Evolutionary conservation across 148 eudicot genomes (phyloP), one percentile per base, ranked within the genome.

Genomic region (Salicornia ramosissima): DNA sequence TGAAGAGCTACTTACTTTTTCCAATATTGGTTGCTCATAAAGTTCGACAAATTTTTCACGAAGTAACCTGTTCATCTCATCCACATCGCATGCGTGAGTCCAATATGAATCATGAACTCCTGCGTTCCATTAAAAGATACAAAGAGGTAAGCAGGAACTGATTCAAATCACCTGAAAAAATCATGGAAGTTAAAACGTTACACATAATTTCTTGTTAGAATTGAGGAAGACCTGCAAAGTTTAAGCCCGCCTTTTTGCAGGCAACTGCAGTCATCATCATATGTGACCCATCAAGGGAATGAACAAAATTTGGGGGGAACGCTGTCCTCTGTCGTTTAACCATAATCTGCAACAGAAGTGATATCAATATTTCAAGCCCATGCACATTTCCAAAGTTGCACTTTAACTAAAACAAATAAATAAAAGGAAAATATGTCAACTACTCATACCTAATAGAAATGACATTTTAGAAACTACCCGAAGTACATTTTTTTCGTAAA

Each of bases 241-340:
- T 84, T 75, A 94, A 83, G 81, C 98, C 98, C 30, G 90, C 92
- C 46, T 62, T 80, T 83, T 82, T 90, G 85, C 98, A 94, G 66
- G 98, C 96, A 65, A 90, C 77, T 33, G 97, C 98, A 69, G 98
- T 94, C 98, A 90, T 94, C 98, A 90, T 94, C 98, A 94, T 94
- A 82, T 94, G 98, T n/a, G 97, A 90, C 73, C 98, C 90, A 76
- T 94, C 98, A 49, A 94, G 97, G 39, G 98, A 94, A 78, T 94
- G 98, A 72, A 94, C 92, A 80, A 90, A 94, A 79, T 94, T 94
- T 72, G 98, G 98, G 25, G 98, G 96, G 62, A 94, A 94, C 67
- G 98, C 98, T 58, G 98, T 87, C 51, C 78, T 85, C 83, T 94
- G 98, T 67, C 93, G 83, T 85, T 80, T 94, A 45, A 83, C 86